phyloP scores from a whole-genome alignment of 176 grass and related monocot species.

The Carex pumila region DNA sequence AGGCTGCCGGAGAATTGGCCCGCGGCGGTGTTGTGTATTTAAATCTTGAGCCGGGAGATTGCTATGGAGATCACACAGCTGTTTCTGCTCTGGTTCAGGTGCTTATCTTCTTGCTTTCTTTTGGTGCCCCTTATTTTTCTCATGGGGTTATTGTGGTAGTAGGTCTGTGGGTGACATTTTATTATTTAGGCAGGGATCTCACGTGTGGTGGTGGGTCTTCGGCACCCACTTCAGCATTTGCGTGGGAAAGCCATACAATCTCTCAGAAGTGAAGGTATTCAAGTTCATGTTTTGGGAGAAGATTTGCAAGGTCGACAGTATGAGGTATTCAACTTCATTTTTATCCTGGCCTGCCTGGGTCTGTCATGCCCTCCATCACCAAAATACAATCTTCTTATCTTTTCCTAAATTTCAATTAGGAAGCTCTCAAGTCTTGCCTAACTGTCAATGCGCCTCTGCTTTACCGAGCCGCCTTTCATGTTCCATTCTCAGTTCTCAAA shows the following conservation, averaged over 20 bases:
- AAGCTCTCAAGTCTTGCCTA: constrained; percentile 80
- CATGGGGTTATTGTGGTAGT: background rate
- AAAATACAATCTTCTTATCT: background rate
- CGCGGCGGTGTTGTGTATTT: constrained; percentile 64
- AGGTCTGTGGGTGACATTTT: background rate
- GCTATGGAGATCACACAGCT: constrained; percentile 63
- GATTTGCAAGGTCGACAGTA: constrained; percentile 61
- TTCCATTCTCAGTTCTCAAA: constrained; percentile 86
- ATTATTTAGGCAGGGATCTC: constrained; percentile 66
- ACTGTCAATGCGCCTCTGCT: constrained; percentile 91
- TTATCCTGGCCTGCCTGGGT: background rate
- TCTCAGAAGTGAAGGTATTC: constrained; percentile 72
- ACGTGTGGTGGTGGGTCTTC: constrained; percentile 76
- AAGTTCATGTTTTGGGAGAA: constrained; percentile 82
- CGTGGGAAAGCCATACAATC: constrained; percentile 75
- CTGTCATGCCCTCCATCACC: background rate
- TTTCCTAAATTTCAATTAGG: constrained; percentile 36
- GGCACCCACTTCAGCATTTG: constrained; percentile 73
- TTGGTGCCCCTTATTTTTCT: background rate
- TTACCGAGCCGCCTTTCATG: constrained; percentile 70
- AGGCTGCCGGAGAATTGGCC: constrained; percentile 54
- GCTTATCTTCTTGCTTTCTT: background rate
- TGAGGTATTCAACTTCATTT: constrained; percentile 31
- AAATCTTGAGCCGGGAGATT: constrained; percentile 83
- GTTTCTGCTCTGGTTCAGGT: constrained; percentile 73